Base-by-base conservation (phyloP, 2,329 filamentous ascomycete genomes). In the Sclerotinia minor region DNA sequence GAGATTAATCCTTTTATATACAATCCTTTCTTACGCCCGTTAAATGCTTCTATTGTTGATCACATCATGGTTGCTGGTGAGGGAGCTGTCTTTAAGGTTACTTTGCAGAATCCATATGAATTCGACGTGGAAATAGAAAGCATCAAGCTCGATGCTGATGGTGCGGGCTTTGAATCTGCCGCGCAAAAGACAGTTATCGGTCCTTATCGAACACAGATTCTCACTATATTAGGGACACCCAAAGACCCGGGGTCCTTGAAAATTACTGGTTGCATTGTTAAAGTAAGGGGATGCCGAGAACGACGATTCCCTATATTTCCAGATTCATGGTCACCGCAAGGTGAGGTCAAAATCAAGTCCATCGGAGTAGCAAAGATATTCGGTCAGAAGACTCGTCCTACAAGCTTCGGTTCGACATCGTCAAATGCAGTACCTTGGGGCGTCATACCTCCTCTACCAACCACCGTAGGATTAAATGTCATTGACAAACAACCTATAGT, bases 31-130 rank as follows among this genome's bases (percentile, higher is more conserved):
- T 80, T 93, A 26, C 92, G 93, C 78, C 84, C 84, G 65, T 79
- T 83, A 0, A 84, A 87, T 53, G 83, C 89, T 64, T 83, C 84
- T 32, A 81, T 81, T 24, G 81, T 83, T 1, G 88, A 93, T 68
- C 84, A 84, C 68, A 85, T 92, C 0, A 82, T 97, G 41, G 91
- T 98, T 26, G 88, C 92, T 5, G 89, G 88, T 21, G 94, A 98
- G 77, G 80, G 86, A 68, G 89, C 91, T 2, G 87, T 85, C 5
- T 97, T 97, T 78, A 85, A 86, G 72, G 84, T 98, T 41, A 93
- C 91, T 1, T 81, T 99, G 24, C 95, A 98, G 76, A 99, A 99
- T 73, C 92, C 94, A 0, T 97, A 93, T 73, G 94, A 98, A 69
- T 90, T 98, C 71, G 92, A 97, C 70, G 81, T 99, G 5, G 92